Base-by-base conservation (phyloP, 139 green algal genomes). In the Chlorella sp. region DNA sequence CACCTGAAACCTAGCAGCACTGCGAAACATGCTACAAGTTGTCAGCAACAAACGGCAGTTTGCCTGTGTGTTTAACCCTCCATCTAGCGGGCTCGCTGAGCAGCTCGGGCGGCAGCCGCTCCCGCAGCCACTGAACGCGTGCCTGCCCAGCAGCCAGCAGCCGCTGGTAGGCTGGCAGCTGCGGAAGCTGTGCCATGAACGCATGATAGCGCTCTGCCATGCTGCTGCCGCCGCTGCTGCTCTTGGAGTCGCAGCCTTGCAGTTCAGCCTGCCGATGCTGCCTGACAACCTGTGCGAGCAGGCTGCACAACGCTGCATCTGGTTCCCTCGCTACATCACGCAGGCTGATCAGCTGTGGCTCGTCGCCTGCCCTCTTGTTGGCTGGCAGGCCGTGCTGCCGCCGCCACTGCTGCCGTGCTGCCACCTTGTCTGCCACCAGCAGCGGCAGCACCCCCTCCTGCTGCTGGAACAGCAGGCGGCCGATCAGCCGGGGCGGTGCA, bases 401-500 rank as follows among this genome's bases (percentile, higher is more conserved):
- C 39, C 70, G 70, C 70, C 70, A 78, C 70, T 78, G 36, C 71
- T 30, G 39, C 41, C n/a, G 26, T 32, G 25, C 41, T 32, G 30
- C 71, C 25, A 0, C 1, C 26, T 78, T 78, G 13, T 62, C 26
- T 62, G 71, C 41, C 41, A 39, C 71, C 41, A 62, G 39, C 71
- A 78, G 71, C 21, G 44, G 41, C 41, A 60, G 73, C 47, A 80
- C 0, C 47, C 73, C 47, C 25, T 63, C 25, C n/a, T 64, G 47
- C 44, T 80, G 21, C 73, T 67, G 16, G 73, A 62, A 80, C 47
- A 80, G 47, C 73, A 41, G 73, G 26, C 73, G 73, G n/a, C 73
- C 73, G 3, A 38, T 55, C 47, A 80, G 15, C 47, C 44, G 41
- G 1, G 12, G n/a, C 47, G n/a, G 26, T 1, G 41, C 12, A 17